Percentiles rank a stretch among this genome's conserved stretches.
Evolutionary conservation across 257 asterid species (phyloP).

Genomic region (Solanum rostratum): DNA sequence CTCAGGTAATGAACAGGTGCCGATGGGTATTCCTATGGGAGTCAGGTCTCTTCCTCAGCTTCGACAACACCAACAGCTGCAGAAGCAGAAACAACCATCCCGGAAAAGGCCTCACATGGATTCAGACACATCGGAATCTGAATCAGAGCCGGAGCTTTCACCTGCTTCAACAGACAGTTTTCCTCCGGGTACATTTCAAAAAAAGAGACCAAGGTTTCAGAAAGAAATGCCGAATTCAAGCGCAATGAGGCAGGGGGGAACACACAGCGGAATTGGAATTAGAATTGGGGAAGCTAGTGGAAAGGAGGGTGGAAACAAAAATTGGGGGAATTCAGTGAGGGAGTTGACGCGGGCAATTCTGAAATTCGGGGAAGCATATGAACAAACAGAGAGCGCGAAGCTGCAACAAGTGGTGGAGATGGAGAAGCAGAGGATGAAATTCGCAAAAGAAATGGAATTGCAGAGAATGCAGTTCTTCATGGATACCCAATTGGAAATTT

Average conservation of each 20-base stretch:
- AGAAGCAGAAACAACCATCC: constrained; percentile 10
- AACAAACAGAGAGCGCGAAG: constrained; percentile 67
- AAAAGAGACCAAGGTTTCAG: constrained; percentile 33
- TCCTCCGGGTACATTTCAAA: constrained; percentile 35
- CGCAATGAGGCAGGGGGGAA: not conserved
- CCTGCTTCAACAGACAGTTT: constrained; percentile 49
- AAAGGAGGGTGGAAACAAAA: constrained; percentile 6
- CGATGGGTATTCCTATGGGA: constrained; percentile 37
- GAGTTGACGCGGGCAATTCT: constrained; percentile 55
- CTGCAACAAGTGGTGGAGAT: constrained; percentile 78
- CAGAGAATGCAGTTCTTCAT: constrained; percentile 85
- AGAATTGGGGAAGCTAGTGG: constrained; percentile 15
- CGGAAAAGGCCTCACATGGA: constrained; percentile 28
- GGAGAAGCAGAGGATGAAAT: constrained; percentile 94
- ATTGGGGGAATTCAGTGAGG: constrained; percentile 44
- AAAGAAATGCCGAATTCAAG: constrained; percentile 2
- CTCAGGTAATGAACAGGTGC: constrained; percentile 9
- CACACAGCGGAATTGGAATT: not conserved
- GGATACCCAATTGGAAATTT: constrained; percentile 73
- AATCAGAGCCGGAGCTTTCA: constrained; percentile 45
- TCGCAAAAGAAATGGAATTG: constrained; percentile 78
- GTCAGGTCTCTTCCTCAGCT: constrained; percentile 21
- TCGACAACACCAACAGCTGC: constrained; percentile 5
- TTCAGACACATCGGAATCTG: constrained; percentile 34
- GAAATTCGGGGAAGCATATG: constrained; percentile 76